Percentiles rank a stretch among this genome's conserved stretches.
Evolutionary conservation across 768 basidiomycete genomes (phyloP).

Genomic region (Ramaria sp.): DNA sequence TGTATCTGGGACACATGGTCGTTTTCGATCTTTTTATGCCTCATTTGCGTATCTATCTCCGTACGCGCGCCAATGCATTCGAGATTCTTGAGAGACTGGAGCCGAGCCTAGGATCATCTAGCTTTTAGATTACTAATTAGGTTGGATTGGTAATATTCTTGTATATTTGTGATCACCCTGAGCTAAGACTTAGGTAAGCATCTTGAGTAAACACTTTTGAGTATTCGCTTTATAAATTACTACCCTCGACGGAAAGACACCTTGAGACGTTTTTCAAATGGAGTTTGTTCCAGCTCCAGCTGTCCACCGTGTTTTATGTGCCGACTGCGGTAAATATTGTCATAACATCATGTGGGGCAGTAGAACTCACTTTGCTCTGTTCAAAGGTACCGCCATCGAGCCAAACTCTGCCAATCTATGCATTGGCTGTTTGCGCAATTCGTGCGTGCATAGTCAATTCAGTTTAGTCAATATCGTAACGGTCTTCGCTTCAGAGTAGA

Average conservation of each 20-base stretch:
- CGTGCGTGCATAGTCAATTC: conserved; percentile 34
- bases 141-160: no score
- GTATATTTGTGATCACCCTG: no score
- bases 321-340: conserved; percentile 62
- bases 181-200: no score
- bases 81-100: no score
- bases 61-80: no score
- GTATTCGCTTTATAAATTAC: no score
- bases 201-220: not conserved
- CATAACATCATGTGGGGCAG: not conserved
- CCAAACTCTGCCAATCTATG: conserved; percentile 92
- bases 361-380: conserved; percentile 2
- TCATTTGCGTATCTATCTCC: no score
- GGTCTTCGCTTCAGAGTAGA: conserved; percentile 50
- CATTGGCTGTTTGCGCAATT: conserved; percentile 80
- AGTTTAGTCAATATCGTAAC: not conserved
- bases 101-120: no score
- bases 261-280: no score
- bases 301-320: conserved; percentile 76
- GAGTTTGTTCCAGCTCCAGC: conserved; percentile 69
- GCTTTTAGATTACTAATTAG: no score
- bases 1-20: no score
- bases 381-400: conserved; percentile 68
- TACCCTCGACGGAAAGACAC: not conserved
- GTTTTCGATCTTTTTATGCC: no score